phyloP scores from a whole-genome alignment of 306 rosid genomes.

The Mimosa bimucronata region DNA sequence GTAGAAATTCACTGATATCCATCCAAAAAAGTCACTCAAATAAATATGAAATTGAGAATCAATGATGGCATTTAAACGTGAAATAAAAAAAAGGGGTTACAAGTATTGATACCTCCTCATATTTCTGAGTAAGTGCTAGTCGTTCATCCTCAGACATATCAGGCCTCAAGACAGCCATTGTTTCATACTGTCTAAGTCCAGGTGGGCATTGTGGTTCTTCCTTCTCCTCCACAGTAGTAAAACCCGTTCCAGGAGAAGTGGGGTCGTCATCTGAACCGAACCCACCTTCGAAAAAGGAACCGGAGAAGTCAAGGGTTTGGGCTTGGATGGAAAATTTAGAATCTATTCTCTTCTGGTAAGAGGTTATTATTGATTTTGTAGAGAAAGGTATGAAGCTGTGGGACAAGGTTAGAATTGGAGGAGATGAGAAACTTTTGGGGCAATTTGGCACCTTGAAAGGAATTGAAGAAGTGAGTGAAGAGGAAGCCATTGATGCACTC shows the following conservation, averaged over 20 bases:
- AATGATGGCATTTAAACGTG: not conserved
- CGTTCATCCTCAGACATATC: conserved; percentile 82
- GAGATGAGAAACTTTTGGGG: conserved; percentile 27
- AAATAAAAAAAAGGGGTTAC: not conserved
- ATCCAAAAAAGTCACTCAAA: not conserved
- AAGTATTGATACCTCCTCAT: conserved; percentile 63
- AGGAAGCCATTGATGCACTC: conserved; percentile 63
- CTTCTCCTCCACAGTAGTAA: conserved; percentile 70
- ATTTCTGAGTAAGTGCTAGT: conserved; percentile 75
- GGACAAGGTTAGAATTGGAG: conserved; percentile 36
- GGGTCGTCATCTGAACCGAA: conserved; percentile 72
- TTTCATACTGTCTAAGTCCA: conserved; percentile 73
- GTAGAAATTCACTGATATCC: not conserved
- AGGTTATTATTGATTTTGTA: conserved; percentile 11
- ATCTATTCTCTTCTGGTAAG: conserved; percentile 16
- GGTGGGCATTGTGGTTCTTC: conserved; percentile 87
- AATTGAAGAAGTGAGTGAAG: conserved; percentile 45
- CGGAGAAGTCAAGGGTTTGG: conserved; percentile 68
- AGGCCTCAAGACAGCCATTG: conserved; percentile 74
- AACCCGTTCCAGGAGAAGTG: conserved; percentile 46
- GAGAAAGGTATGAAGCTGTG: not conserved
- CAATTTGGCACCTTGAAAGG: conserved; percentile 29
- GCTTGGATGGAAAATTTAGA: conserved; percentile 42
- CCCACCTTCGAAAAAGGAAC: conserved; percentile 76
- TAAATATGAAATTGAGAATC: not conserved